Conservation (phyloP, 176 grass and related monocot genomes). For the Melocanna baccifera region DNA sequence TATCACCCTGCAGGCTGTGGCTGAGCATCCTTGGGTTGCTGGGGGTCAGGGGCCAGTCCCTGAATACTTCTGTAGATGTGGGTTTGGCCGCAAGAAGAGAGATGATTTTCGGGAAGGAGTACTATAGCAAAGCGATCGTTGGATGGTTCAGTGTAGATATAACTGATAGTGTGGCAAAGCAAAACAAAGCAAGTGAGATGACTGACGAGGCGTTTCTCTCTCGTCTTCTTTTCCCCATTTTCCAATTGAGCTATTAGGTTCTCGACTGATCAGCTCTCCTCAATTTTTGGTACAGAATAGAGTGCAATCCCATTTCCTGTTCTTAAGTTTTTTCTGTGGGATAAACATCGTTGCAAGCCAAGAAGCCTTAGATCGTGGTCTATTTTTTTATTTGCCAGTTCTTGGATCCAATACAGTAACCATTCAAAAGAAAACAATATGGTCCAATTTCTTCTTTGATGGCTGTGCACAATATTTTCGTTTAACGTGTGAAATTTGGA, state of each 20-base stretch:
- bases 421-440: background rate
- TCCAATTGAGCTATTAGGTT: background rate
- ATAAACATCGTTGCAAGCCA: background rate
- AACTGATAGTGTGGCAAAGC: background rate
- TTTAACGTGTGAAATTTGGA: background rate
- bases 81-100: constrained; percentile 38
- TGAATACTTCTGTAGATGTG: constrained; percentile 65
- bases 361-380: background rate
- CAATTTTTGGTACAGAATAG: constrained; percentile 18
- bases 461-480: background rate
- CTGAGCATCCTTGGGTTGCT: constrained; percentile 79
- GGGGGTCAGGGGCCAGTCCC: constrained; percentile 52
- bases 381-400: background rate
- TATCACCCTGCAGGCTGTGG: constrained; percentile 59
- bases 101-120: background rate
- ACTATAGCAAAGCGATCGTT: constrained; percentile 7
- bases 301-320: background rate
- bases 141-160: constrained; percentile 33
- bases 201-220: background rate
- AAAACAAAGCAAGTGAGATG: constrained; percentile 25
- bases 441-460: background rate
- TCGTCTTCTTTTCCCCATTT: background rate
- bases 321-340: background rate
- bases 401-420: background rate
- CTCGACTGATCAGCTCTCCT: background rate